Base-by-base conservation (phyloP, 1,139 yeast species). In the Yamadazyma trypodendri region DNA sequence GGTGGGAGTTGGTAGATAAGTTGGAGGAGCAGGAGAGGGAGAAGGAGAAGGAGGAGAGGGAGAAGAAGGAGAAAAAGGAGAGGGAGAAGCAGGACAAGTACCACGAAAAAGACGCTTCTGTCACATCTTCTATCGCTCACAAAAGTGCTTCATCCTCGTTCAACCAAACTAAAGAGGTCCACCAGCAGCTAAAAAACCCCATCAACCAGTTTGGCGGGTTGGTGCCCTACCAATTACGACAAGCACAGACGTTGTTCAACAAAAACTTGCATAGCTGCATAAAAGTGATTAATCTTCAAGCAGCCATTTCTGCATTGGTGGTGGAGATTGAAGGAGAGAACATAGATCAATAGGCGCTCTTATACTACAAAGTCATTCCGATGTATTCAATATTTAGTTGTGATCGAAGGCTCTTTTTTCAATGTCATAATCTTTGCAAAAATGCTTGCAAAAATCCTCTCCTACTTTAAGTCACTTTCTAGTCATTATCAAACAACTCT, bases 201-300 rank as follows among this genome's bases (percentile, higher is more conserved):
- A 55, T 75, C 9, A 41, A 54, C 28, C 79, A 75, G 60, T 77
- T 77, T 56, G 80, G 81, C 0, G 67, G 67, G 0, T 46, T 77
- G 17, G 75, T 69, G 3, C 79, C 81, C 5, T 50, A 51, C 30
- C 70, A 63, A 34, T 54, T 77, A 17, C 55, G 64, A 27, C 48
- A 54, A 31, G 58, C 79, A 0, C 81, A 77, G 49, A 32, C 28
- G 1, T 44, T 52, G 28, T 77, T 77, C 46, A 45, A 38, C 5
- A 31, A 40, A 2, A 68, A 68, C 2, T 38, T 77, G 14, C 44
- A 43, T 2, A 45, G 46, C 14, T 47, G 64, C 10, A 50, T 74
- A 5, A 45, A 53, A 22, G 40, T 68, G 10, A 40, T 57, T 3
- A 64, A 65, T 41, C 45, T 70, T 30, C 54, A 45, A 36, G 29